Evolutionary conservation across 2,329 filamentous ascomycete genomes (phyloP).

Genomic region (Neurospora crassa): DNA sequence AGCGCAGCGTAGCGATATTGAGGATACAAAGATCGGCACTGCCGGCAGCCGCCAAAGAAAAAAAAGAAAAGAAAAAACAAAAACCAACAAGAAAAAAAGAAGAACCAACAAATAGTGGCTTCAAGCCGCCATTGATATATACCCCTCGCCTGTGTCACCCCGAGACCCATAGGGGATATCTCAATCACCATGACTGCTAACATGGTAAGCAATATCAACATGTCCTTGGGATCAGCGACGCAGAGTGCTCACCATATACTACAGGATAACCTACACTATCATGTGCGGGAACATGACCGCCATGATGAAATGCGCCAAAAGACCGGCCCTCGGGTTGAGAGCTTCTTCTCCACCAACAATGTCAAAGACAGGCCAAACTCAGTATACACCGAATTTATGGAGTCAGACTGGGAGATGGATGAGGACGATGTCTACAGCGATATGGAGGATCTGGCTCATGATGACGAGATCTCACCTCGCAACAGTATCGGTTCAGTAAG

Average conservation of each 20-base stretch:
- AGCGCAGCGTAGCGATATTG: neutral
- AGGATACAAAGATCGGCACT: neutral
- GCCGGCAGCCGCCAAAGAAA: neutral
- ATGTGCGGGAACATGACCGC: neutral
- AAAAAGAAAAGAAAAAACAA: neutral
- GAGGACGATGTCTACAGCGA: slow-evolving; percentile 54
- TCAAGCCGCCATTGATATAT: neutral
- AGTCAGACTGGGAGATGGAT: slow-evolving; percentile 62
- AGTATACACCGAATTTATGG: slow-evolving; percentile 66
- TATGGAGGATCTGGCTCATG: slow-evolving; percentile 46
- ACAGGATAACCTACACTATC: neutral
- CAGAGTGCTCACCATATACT: neutral
- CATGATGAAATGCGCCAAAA: slow-evolving; percentile 41
- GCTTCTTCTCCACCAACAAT: slow-evolving; percentile 50
- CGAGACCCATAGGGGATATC: neutral
- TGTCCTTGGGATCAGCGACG: neutral
- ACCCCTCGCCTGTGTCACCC: neutral
- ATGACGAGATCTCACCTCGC: slow-evolving; percentile 52
- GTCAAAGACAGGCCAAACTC: slow-evolving; percentile 53
- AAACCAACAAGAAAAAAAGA: neutral
- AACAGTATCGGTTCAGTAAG: slow-evolving; percentile 64
- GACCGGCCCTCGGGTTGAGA: slow-evolving; percentile 35
- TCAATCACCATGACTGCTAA: neutral
- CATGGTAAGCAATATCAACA: neutral
- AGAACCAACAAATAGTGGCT: neutral